Percentiles rank a stretch among this genome's conserved stretches.
These are phyloP conservation scores for Cerrena zonata DNA, from an alignment of 1,284 basidiomycete genomes.

Conservation along the genomic window DNA sequence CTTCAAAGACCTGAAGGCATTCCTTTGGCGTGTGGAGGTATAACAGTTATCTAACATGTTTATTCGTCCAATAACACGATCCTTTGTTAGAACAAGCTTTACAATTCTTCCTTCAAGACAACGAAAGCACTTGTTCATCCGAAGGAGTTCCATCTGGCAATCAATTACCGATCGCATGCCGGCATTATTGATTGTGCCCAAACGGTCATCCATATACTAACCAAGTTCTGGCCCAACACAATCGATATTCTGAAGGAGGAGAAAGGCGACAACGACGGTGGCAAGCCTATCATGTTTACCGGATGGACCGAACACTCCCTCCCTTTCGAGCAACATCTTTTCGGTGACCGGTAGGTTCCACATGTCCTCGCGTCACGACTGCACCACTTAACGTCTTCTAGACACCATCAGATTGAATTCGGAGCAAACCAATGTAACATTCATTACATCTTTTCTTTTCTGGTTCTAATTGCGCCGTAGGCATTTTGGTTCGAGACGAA, in stretches of 20 bases:
- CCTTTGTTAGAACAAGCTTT: background rate
- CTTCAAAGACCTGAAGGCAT: slow-evolving; percentile 67
- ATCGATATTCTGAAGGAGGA: slow-evolving; percentile 60
- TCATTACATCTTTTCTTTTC: slow-evolving; percentile 13
- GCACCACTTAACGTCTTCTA: slow-evolving; percentile 16
- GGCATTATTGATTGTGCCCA: slow-evolving; percentile 61
- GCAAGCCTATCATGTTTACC: slow-evolving; percentile 55
- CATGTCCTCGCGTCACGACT: background rate
- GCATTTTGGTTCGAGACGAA: slow-evolving; percentile 65
- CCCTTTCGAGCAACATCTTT: slow-evolving; percentile 53
- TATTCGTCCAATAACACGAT: background rate
- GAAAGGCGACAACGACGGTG: slow-evolving; percentile 51
- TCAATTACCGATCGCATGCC: slow-evolving; percentile 68
- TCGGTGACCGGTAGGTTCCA: slow-evolving; percentile 38
- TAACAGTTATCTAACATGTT: slow-evolving; percentile 1
- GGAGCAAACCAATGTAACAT: slow-evolving; percentile 61
- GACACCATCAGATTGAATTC: slow-evolving; percentile 52
- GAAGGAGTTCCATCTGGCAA: slow-evolving; percentile 50
- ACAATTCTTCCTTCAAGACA: background rate
- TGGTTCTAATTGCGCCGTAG: slow-evolving; percentile 29
- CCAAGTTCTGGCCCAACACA: slow-evolving; percentile 56
- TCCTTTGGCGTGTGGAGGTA: slow-evolving; percentile 57
- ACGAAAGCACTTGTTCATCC: slow-evolving; percentile 26
- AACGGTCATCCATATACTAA: slow-evolving; percentile 56
- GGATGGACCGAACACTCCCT: slow-evolving; percentile 49